Conservation (phyloP, 2,329 filamentous ascomycete species). For the Xylaria multiplex region DNA sequence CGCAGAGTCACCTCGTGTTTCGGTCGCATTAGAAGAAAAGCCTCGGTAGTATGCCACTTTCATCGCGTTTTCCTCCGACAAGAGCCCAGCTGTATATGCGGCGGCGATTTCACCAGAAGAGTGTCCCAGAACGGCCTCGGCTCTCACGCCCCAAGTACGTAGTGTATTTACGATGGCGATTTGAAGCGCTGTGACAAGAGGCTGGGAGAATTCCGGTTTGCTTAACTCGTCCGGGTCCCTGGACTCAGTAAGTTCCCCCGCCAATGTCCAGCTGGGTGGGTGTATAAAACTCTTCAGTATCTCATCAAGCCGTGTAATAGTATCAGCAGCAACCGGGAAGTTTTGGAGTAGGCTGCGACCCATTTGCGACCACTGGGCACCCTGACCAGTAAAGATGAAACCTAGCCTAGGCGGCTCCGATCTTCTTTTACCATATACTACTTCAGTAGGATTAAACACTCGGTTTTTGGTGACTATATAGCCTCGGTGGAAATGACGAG, state of each 20-base stretch:
- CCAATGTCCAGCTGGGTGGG: slow-evolving; percentile 39
- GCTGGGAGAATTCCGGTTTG: slow-evolving; percentile 38
- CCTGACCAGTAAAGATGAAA: slow-evolving; percentile 42
- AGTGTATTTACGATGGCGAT: slow-evolving; percentile 25
- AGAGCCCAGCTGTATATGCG: slow-evolving; percentile 24
- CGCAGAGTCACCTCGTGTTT: too few relatives aligned
- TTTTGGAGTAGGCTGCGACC: slow-evolving; percentile 26
- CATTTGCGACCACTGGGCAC: slow-evolving; percentile 43
- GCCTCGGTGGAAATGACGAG: slow-evolving; percentile 35
- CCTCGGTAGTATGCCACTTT: slow-evolving; percentile 36
- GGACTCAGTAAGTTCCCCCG: slow-evolving; percentile 36
- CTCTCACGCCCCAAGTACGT: slow-evolving; percentile 22
- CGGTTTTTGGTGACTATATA: slow-evolving; percentile 35
- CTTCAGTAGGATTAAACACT: slow-evolving; percentile 11
- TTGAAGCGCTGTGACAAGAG: slow-evolving; percentile 37
- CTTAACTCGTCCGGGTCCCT: slow-evolving; percentile 31
- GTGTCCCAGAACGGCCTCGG: slow-evolving; percentile 34
- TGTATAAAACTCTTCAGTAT: slow-evolving; percentile 24
- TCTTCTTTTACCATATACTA: background rate
- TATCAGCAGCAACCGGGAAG: slow-evolving; percentile 14
- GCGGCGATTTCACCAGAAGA: slow-evolving; percentile 42
- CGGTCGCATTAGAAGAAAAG: slow-evolving; percentile 3
- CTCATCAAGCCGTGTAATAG: slow-evolving; percentile 35
- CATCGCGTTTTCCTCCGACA: slow-evolving; percentile 25
- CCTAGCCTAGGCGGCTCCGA: slow-evolving; percentile 19